Evolutionary conservation across 2,329 filamentous ascomycete species (phyloP).

Genomic region (Daldinia sp.): DNA sequence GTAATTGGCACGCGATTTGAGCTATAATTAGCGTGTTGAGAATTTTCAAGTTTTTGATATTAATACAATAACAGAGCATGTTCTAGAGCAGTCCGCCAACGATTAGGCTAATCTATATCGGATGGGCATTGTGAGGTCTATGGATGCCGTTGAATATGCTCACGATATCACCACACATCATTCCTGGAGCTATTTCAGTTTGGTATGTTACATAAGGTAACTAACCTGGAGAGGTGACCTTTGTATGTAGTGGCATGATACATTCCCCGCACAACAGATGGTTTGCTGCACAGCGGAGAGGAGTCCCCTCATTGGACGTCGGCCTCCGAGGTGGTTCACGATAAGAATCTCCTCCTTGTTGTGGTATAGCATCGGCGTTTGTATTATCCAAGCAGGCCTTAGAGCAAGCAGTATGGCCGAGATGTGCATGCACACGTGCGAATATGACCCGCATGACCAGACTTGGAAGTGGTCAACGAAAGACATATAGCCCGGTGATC

Average conservation of each 20-base stretch:
- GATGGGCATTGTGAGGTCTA: background rate
- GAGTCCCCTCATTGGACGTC: slow-evolving; percentile 12
- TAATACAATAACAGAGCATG: background rate
- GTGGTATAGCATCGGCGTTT: slow-evolving; percentile 16
- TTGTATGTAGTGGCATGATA: background rate
- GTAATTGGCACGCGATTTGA: background rate
- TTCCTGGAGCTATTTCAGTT: slow-evolving; percentile 11
- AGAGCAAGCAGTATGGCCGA: background rate
- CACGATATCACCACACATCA: background rate
- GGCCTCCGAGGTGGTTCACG: background rate
- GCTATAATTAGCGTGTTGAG: background rate
- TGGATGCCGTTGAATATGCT: background rate
- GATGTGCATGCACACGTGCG: background rate
- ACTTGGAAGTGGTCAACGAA: background rate
- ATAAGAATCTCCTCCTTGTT: slow-evolving; percentile 33
- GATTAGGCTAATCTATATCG: slow-evolving; percentile 15
- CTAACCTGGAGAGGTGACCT: no score
- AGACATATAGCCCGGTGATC: no score
- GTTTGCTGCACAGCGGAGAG: slow-evolving; percentile 2
- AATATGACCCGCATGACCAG: background rate
- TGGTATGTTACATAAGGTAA: slow-evolving; percentile 24
- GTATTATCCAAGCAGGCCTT: background rate
- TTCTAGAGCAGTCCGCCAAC: slow-evolving; percentile 4
- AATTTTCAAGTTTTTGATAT: background rate
- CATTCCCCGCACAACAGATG: slow-evolving; percentile 9